Conservation (phyloP, 2,329 filamentous ascomycete species). For the Venturia asperata region DNA sequence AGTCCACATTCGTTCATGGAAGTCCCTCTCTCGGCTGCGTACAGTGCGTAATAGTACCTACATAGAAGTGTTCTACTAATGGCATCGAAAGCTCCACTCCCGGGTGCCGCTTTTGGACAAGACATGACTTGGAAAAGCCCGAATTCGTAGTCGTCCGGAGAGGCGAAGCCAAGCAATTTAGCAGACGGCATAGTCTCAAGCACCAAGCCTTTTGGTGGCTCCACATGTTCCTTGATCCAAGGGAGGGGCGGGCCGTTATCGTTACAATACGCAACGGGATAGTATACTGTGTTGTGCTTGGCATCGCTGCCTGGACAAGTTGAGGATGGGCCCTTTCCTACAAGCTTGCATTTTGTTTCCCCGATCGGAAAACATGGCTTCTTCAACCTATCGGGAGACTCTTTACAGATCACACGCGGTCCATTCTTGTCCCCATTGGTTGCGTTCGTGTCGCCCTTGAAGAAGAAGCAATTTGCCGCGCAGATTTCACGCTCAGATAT, state of each 20-base stretch:
- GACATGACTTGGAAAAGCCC: not conserved
- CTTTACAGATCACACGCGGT: not conserved
- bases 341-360: no score
- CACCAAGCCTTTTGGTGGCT: not conserved
- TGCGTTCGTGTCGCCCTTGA: not conserved
- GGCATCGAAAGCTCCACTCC: not conserved
- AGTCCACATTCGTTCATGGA: not conserved
- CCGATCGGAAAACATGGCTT: not conserved
- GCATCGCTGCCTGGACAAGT: no score
- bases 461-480: not conserved
- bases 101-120: not conserved
- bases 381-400: not conserved
- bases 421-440: no score
- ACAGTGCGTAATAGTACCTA: not conserved
- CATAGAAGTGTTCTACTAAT: not conserved
- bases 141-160: not conserved
- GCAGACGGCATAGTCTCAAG: not conserved
- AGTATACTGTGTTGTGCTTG: not conserved
- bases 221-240: not conserved
- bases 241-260: not conserved
- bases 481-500: not conserved
- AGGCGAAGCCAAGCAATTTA: not conserved
- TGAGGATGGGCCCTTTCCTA: no score
- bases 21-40: not conserved
- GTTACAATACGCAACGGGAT: not conserved